Evolutionary conservation across 805 yeast genomes (phyloP), one percentile per base, ranked within the genome.

Genomic region (Lipomyces mesembrius): DNA sequence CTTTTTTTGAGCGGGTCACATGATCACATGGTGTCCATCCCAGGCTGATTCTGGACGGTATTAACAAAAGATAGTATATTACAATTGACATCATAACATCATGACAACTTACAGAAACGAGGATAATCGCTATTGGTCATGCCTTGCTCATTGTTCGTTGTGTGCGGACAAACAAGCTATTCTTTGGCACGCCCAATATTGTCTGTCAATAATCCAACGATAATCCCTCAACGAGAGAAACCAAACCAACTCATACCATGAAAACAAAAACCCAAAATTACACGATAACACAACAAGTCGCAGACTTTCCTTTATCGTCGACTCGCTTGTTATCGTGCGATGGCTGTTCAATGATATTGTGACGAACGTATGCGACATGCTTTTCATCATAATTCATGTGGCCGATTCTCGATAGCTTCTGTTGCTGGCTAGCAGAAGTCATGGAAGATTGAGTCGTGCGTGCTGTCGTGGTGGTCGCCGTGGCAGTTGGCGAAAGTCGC

Each of bases 401-500:
- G 14, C 53, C 27, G 11, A 20, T 49, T 20, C 2, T 49, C 53
- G 53, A 49, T 49, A 20, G 5, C 17, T 25, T 17, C 14, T 25
- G 55, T 52, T 11, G 49, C 49, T 17, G 27, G 27, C n/a, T 20
- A 52, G 55, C 11, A 6, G 34, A 20, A 20, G 34, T 52, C 29
- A 52, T 22, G 7, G 55, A 52, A 14, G 29, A 25, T 29, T 14
- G 27, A 52, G 55, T 6, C 25, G 55, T 52, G 14, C 55, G 17
- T 12, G 55, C n/a, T 20, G 55, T 52, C 55, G 17, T 52, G 17
- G 55, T 52, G n/a, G 55, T 52, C 9, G 12, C 55, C 20, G 55
- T 52, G 55, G 27, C 55, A 25, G 27, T 52, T 52, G 20, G 11
- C 49, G 49, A 43, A 43, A 6, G 22, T 43, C 20, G 14, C 17